A percentile compares a stretch with the other conserved stretches of the same genome.
Conservation (phyloP, 768 basidiomycete species). For the Tylopilus cervinicoccineus region DNA sequence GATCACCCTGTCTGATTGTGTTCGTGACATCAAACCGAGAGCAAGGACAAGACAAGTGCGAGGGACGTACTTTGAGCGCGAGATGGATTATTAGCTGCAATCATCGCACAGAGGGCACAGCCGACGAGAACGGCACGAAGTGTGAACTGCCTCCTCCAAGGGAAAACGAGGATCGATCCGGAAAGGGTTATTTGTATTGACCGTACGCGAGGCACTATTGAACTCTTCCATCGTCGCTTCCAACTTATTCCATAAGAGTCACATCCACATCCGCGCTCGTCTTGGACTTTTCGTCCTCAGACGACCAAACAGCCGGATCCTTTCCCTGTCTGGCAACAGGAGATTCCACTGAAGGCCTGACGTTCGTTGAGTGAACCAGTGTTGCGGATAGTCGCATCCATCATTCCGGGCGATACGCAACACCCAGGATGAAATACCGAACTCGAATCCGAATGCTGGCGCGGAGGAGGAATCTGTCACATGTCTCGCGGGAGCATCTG, state of each 20-base stretch:
- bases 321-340: neutral
- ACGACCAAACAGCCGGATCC: neutral
- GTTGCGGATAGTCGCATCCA: neutral
- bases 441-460: neutral
- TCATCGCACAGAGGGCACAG: slow-evolving; percentile 48
- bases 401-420: neutral
- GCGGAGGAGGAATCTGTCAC: neutral
- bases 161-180: slow-evolving; percentile 46
- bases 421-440: neutral
- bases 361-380: neutral
- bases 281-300: slow-evolving; percentile 1
- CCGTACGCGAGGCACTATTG: neutral
- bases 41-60: neutral
- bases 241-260: neutral
- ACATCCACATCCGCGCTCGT: neutral
- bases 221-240: neutral
- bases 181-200: slow-evolving; percentile 41
- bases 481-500: neutral
- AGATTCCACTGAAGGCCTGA: neutral
- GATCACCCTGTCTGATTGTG: slow-evolving; percentile 51
- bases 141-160: slow-evolving; percentile 44
- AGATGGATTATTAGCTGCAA: slow-evolving; percentile 66
- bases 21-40: neutral
- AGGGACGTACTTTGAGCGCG: slow-evolving; percentile 44
- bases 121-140: slow-evolving; percentile 50